These are phyloP conservation scores for Glycine latifolia DNA, from an alignment of 306 rosid species.

Conservation along the genomic window DNA sequence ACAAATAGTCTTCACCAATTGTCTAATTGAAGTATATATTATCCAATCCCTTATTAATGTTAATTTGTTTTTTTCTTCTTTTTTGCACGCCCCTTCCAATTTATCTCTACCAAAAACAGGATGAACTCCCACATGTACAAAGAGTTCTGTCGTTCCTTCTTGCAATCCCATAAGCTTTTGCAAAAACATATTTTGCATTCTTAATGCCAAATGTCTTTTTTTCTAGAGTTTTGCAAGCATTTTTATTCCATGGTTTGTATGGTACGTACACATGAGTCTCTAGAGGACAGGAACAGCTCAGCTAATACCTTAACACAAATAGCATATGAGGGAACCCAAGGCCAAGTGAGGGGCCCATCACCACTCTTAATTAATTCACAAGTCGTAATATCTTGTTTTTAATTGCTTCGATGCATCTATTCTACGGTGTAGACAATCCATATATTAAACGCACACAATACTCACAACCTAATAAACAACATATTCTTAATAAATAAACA, in stretches of 20 bases:
- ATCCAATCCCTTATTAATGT: not conserved
- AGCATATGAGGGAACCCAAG: not conserved
- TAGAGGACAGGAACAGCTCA: slow-evolving; percentile 52
- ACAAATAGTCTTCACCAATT: too few relatives aligned
- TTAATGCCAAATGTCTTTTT: slow-evolving; percentile 4
- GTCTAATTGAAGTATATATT: not conserved
- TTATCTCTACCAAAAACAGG: slow-evolving; percentile 15
- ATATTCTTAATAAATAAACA: not conserved
- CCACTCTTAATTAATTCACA: too few relatives aligned
- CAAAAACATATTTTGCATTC: slow-evolving; percentile 10
- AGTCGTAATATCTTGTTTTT: not conserved
- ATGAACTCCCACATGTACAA: slow-evolving; percentile 2
- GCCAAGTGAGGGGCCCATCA: too few relatives aligned
- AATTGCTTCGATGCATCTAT: slow-evolving; percentile 15
- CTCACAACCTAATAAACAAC: not conserved
- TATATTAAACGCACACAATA: slow-evolving; percentile 36
- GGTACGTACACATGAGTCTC: not conserved
- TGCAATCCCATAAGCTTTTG: not conserved
- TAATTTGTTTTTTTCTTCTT: not conserved
- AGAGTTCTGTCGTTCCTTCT: not conserved
- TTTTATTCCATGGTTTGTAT: not conserved
- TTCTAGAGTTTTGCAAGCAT: not conserved
- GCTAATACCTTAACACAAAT: slow-evolving; percentile 32
- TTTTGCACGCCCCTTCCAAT: not conserved
- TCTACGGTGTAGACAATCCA: not conserved